Conservation (phyloP, 2,329 filamentous ascomycete species). For the Neofusicoccum cordaticola region DNA sequence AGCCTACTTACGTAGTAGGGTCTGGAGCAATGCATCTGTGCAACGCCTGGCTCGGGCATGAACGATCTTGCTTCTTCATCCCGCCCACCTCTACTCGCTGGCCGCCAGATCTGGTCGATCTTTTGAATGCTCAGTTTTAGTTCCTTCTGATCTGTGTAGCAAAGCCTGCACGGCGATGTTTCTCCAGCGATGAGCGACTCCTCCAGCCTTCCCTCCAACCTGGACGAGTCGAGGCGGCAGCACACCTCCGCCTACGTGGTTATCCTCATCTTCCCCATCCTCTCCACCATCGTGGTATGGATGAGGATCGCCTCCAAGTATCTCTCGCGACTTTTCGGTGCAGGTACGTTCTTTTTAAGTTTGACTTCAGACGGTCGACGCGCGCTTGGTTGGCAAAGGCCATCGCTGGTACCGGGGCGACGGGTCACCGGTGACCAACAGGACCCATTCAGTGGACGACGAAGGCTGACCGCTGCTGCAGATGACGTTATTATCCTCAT, state of each 20-base stretch:
- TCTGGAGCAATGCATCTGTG: background rate
- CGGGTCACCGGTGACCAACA: background rate
- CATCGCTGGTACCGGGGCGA: background rate
- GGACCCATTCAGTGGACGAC: background rate
- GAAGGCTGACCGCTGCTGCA: background rate
- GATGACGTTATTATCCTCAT: slow-evolving; percentile 4
- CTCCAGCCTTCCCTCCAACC: background rate
- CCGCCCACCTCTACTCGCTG: background rate
- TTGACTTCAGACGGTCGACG: background rate
- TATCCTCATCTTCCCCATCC: slow-evolving; percentile 1
- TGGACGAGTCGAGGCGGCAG: background rate
- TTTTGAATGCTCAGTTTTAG: background rate
- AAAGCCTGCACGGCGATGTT: background rate
- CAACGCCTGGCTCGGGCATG: background rate
- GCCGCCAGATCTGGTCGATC: background rate
- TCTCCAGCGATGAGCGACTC: background rate
- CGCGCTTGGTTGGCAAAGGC: background rate
- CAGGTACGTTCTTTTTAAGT: background rate
- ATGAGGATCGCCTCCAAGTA: background rate
- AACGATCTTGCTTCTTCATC: slow-evolving; percentile 2
- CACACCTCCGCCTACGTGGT: slow-evolving; percentile 5
- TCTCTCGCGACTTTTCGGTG: background rate
- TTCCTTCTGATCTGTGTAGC: background rate
- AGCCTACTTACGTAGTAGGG: background rate
- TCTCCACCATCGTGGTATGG: slow-evolving; percentile 1